Conservation (phyloP, 441 rosid genomes). For the Aquilaria agallochum region DNA sequence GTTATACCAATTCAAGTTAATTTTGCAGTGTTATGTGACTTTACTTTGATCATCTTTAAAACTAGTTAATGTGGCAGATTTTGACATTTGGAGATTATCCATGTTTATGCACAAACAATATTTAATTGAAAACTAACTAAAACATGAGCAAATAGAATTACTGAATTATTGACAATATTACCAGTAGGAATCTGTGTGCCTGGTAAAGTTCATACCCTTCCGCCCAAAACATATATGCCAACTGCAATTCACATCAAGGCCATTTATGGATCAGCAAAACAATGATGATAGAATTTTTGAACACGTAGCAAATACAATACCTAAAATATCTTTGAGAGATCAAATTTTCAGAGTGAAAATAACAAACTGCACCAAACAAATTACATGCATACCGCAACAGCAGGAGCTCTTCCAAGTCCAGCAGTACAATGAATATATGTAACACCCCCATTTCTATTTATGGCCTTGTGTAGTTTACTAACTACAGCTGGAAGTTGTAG, state of each 20-base stretch:
- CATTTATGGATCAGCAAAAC: neutral
- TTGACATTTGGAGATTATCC: neutral
- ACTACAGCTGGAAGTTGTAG: conserved; percentile 87
- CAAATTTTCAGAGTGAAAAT: neutral
- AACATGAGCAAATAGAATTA: neutral
- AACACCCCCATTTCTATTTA: conserved; percentile 78
- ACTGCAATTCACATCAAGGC: conserved; percentile 37
- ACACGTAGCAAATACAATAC: neutral
- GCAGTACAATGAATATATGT: conserved; percentile 96
- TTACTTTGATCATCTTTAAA: too few relatives aligned
- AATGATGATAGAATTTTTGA: neutral
- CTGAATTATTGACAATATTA: conserved; percentile 27
- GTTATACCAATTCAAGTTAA: too few relatives aligned
- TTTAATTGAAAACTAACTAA: neutral
- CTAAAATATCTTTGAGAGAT: conserved; percentile 17
- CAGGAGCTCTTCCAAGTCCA: conserved; percentile 98
- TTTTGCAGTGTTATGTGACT: too few relatives aligned
- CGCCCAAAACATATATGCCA: conserved; percentile 97
- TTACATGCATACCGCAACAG: conserved; percentile 61
- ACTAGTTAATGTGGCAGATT: neutral
- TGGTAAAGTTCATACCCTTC: conserved; percentile 79
- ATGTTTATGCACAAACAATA: neutral
- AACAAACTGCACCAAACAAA: neutral
- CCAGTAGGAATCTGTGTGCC: conserved; percentile 70
- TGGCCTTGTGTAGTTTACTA: conserved; percentile 63